These are phyloP conservation scores for Aurifilum marmelostoma DNA, from an alignment of 2,329 filamentous ascomycete species.

Conservation along the genomic window DNA sequence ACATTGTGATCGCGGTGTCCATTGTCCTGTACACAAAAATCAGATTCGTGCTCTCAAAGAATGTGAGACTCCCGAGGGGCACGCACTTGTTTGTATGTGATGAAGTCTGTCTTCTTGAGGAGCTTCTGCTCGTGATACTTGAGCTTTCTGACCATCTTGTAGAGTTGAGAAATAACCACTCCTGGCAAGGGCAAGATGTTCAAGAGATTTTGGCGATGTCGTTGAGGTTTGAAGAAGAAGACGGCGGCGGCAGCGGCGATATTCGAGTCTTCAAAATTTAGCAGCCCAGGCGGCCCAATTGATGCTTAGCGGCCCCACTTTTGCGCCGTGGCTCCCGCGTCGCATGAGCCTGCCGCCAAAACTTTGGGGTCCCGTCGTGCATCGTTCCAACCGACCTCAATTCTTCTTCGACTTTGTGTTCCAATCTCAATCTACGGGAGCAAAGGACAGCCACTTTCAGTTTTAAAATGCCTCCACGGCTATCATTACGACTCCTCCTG, in stretches of 20 bases:
- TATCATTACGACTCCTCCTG: conserved; percentile 25
- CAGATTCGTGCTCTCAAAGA: conserved; percentile 2
- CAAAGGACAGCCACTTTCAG: not conserved
- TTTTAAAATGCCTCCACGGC: conserved; percentile 28
- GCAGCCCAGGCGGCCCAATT: not conserved
- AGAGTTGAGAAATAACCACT: conserved; percentile 8
- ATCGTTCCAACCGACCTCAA: not conserved
- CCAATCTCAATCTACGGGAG: not conserved
- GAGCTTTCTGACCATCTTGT: conserved; percentile 87
- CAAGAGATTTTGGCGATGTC: not conserved
- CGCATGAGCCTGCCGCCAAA: conserved; percentile 24
- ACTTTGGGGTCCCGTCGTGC: conserved; percentile 8
- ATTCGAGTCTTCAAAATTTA: conserved; percentile 30
- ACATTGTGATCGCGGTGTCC: conserved; percentile 82
- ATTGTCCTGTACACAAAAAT: conserved; percentile 56
- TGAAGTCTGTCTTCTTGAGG: conserved; percentile 89
- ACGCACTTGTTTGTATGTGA: conserved; percentile 76
- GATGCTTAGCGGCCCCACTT: conserved; percentile 18
- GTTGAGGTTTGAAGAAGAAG: conserved; percentile 8
- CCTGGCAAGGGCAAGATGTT: conserved; percentile 22
- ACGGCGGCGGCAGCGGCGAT: no score
- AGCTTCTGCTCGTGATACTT: conserved; percentile 98
- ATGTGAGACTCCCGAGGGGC: not conserved
- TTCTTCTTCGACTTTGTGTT: not conserved
- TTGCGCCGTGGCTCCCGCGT: conserved; percentile 7